Conservation (phyloP, 257 asterid genomes). For the Capsicum baccatum region DNA sequence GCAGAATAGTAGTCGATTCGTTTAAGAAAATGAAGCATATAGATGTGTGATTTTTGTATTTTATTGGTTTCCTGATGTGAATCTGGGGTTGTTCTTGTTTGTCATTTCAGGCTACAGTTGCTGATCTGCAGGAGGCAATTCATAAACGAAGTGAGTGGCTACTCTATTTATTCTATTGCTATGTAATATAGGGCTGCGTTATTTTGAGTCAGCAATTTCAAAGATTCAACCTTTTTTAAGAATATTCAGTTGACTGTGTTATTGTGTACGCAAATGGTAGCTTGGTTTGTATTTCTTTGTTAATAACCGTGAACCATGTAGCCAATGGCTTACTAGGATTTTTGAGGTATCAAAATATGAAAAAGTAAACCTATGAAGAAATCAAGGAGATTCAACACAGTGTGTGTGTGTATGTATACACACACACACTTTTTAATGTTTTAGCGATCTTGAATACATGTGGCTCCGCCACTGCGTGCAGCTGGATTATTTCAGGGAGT, state of each 20-base stretch:
- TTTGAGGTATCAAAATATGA: too few relatives aligned
- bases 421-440: too few relatives aligned
- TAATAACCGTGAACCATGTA: background rate
- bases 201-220: background rate
- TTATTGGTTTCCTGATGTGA: slow-evolving; percentile 4
- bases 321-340: too few relatives aligned
- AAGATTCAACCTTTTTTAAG: background rate
- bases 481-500: background rate
- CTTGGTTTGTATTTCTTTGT: background rate
- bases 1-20: background rate
- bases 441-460: too few relatives aligned
- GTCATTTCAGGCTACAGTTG: slow-evolving; percentile 74
- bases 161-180: slow-evolving; percentile 19
- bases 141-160: slow-evolving; percentile 70
- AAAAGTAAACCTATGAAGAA: too few relatives aligned
- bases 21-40: background rate
- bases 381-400: too few relatives aligned
- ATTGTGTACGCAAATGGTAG: background rate
- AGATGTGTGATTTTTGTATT: background rate
- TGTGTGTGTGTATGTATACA: too few relatives aligned
- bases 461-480: background rate
- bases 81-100: slow-evolving; percentile 23
- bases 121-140: slow-evolving; percentile 95
- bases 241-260: background rate
- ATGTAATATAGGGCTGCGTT: background rate